Evolutionary conservation across 306 rosid species (phyloP), one percentile per base, ranked within the genome.

Genomic region (Trifolium dubium): DNA sequence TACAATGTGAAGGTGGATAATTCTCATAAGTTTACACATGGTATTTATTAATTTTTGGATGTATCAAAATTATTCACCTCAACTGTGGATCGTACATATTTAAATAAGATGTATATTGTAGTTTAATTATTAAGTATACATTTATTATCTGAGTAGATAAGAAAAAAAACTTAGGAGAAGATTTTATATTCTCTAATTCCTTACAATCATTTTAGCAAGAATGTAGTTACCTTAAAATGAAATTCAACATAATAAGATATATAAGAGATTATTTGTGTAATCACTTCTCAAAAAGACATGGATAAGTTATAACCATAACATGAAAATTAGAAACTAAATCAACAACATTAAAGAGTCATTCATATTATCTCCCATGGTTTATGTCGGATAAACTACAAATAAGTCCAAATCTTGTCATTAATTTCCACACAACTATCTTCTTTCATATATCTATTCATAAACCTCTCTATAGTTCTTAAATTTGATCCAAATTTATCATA

Each of bases 341-440:
- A 69, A 44, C 69, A 67, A 77, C 35, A 65, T 43, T 29, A 19
- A 19, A 77, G 65, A 56, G 44, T 49, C 89, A 88, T 88, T 88
- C 89, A 88, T 88, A 92, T 90, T 92, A 92, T 88, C 73, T 83
- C 81, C 93, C 96, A 92, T 90, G 92, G 90, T 83, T 87, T 69
- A 75, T 92, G 98, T 92, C 88, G 92, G 90, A 85, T 86, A 83
- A 87, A 82, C 86, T 90, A 79, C 85, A 83, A 86, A 83, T 84
- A 85, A 82, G 59, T 83, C 88, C 96, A 92, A 90, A 87, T 66
- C 83, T 66, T 51, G 85, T 84, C 86, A 85, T 78, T 85, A 80
- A 80, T 55, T 53, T 78, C 68, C 82, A 70, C 67, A 80, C 76
- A 69, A 81, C 76, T 83, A 89, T 84, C 88, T 82, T 84, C 67